Conservation (phyloP, 768 basidiomycete genomes). For the Suillus americanus region DNA sequence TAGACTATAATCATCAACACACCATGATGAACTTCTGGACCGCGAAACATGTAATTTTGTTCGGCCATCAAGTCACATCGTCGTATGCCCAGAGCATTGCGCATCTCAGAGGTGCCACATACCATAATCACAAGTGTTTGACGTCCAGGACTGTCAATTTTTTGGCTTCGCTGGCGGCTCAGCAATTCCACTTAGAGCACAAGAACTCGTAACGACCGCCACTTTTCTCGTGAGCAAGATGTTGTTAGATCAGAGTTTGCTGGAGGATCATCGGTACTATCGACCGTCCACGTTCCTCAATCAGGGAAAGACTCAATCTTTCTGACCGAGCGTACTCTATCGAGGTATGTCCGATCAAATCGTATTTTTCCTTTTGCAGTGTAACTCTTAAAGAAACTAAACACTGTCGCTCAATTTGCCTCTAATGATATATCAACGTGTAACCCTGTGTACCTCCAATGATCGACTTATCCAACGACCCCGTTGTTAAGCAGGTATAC, state of each 20-base stretch:
- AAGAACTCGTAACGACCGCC: neutral
- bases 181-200: neutral
- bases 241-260: neutral
- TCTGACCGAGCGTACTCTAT: neutral
- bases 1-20: neutral
- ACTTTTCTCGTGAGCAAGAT: neutral
- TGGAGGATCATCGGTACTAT: neutral
- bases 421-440: neutral
- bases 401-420: neutral
- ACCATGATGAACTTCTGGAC: neutral
- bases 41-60: neutral
- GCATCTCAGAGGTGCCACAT: neutral
- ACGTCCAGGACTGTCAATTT: neutral
- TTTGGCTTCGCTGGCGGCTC: neutral
- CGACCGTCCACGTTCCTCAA: neutral
- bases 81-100: neutral
- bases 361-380: neutral
- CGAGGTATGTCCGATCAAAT: neutral
- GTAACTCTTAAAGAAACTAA: neutral
- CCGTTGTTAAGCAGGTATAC: neutral
- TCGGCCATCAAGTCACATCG: neutral
- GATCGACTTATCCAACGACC: neutral
- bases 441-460: neutral
- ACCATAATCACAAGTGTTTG: neutral
- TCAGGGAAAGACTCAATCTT: neutral